phyloP scores from a whole-genome alignment of 2,329 filamentous ascomycete species.

The Chrysosporium keratinophilum region DNA sequence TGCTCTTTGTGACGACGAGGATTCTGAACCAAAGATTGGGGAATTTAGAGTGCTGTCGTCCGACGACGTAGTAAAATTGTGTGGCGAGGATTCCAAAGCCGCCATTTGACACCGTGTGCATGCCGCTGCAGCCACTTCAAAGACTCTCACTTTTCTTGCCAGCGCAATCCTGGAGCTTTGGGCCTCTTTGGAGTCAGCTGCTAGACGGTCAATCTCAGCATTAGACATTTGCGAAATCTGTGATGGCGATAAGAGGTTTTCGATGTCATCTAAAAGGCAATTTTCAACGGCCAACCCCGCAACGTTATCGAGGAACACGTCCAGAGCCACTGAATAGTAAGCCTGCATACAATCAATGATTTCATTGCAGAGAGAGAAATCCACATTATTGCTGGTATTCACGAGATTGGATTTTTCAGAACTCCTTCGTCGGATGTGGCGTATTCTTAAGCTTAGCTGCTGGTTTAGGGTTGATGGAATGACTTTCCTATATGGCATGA shows the following conservation, averaged over 20 bases:
- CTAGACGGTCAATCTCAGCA: slow-evolving; percentile 20
- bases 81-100: slow-evolving; percentile 14
- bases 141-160: slow-evolving; percentile 14
- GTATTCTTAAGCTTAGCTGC: slow-evolving; percentile 11
- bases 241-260: slow-evolving; percentile 26
- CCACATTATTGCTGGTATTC: slow-evolving; percentile 2
- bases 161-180: slow-evolving; percentile 9
- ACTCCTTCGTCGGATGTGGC: slow-evolving; percentile 10
- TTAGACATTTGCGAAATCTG: slow-evolving; percentile 26
- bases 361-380: slow-evolving; percentile 14
- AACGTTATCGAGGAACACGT: slow-evolving; percentile 31
- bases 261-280: slow-evolving; percentile 29
- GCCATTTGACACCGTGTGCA: slow-evolving; percentile 18
- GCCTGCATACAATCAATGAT: slow-evolving; percentile 20
- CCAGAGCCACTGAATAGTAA: slow-evolving; percentile 22
- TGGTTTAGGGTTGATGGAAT: slow-evolving; percentile 18
- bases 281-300: slow-evolving; percentile 30
- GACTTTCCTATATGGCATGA: slow-evolving; percentile 17
- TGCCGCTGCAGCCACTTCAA: slow-evolving; percentile 14
- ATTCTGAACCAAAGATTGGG: slow-evolving; percentile 2
- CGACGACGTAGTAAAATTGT: slow-evolving; percentile 11
- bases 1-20: slow-evolving; percentile 6
- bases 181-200: slow-evolving; percentile 20
- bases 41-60: slow-evolving; percentile 9
- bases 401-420: slow-evolving; percentile 2